Evolutionary conservation across 352 stramenopile species (phyloP).

Genomic region (Globisporangium takayamanum): DNA sequence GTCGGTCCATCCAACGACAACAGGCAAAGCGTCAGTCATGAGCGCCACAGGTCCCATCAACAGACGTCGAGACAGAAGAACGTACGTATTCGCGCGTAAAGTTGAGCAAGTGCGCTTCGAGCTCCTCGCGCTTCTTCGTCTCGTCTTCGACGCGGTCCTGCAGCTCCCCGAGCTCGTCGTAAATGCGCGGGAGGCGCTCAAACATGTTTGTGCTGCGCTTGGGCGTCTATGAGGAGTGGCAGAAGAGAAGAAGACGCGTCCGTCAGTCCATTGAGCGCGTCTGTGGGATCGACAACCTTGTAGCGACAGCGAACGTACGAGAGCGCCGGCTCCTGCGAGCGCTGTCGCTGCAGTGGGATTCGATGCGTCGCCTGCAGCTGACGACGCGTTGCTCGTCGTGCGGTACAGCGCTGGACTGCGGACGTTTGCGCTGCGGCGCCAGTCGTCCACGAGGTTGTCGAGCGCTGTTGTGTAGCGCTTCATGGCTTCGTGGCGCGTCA

Average conservation of each 20-base stretch:
- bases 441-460: constrained; percentile 80
- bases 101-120: constrained; percentile 55
- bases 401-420: constrained; percentile 14
- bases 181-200: constrained; percentile 55
- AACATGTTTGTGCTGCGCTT: constrained; percentile 50
- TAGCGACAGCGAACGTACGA: too few species aligned
- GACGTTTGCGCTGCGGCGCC: constrained; percentile 51
- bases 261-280: too few species aligned
- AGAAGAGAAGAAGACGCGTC: not conserved
- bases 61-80: not conserved
- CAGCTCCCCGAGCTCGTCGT: constrained; percentile 58
- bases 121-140: constrained; percentile 54
- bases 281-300: too few species aligned
- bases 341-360: not conserved
- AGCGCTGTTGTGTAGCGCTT: constrained; percentile 66
- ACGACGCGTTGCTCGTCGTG: constrained; percentile 12
- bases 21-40: not conserved
- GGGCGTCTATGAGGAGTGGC: constrained; percentile 6
- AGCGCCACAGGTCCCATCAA: not conserved
- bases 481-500: constrained; percentile 75
- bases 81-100: constrained; percentile 56
- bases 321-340: not conserved
- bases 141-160: constrained; percentile 70
- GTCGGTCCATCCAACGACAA: not conserved
- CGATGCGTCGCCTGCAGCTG: not conserved